phyloP scores from a whole-genome alignment of 2,329 filamentous ascomycete species.

The Fusarium transvaalense region DNA sequence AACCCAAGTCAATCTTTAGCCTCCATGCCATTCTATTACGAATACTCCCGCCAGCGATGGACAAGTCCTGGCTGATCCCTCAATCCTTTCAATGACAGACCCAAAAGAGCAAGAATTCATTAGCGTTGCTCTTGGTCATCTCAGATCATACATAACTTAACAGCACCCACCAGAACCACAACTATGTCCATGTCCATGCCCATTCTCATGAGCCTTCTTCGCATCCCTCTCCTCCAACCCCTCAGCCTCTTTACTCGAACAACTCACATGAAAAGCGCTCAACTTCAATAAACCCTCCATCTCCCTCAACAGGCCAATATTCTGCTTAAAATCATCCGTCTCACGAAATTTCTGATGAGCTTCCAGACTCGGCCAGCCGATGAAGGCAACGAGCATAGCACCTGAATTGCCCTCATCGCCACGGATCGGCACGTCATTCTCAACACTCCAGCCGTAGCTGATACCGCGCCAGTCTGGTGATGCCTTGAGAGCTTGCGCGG shows the following conservation, averaged over 20 bases:
- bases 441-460: constrained; percentile 51
- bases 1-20: too few relatives aligned
- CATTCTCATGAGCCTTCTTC: constrained; percentile 28
- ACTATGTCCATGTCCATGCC: constrained; percentile 29
- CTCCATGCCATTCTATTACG: too few relatives aligned
- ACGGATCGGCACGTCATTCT: constrained; percentile 50
- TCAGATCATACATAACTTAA: not conserved
- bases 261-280: constrained; percentile 42
- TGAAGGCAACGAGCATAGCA: constrained; percentile 45
- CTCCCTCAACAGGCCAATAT: constrained; percentile 45
- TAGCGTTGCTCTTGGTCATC: not conserved
- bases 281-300: constrained; percentile 44
- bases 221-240: constrained; percentile 19
- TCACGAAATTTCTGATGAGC: constrained; percentile 54
- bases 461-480: constrained; percentile 43
- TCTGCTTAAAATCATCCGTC: constrained; percentile 52
- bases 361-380: constrained; percentile 57
- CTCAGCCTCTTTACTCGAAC: constrained; percentile 29
- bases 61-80: too few relatives aligned
- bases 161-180: constrained; percentile 34
- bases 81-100: too few relatives aligned
- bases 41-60: too few relatives aligned
- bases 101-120: too few relatives aligned
- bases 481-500: constrained; percentile 31
- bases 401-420: constrained; percentile 47